Evolutionary conservation across 176 grass and related monocot genomes (phyloP).

Genomic region (Neostapfia colusana): DNA sequence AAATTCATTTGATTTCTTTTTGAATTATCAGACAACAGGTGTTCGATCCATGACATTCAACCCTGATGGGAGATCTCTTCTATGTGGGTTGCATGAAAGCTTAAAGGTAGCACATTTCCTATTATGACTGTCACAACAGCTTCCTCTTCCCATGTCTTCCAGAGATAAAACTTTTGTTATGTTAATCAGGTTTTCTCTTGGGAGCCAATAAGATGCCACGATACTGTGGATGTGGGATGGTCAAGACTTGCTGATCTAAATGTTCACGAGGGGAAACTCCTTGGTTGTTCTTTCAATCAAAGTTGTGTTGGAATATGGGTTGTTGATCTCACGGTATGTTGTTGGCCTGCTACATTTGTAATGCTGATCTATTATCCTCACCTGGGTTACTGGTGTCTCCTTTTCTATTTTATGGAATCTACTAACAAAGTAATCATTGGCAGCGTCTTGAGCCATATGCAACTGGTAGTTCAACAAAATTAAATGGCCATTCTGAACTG

Average conservation of each 20-base stretch:
- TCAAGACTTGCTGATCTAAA: slow-evolving; percentile 96
- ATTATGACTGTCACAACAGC: not conserved
- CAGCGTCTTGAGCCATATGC: slow-evolving; percentile 92
- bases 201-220: slow-evolving; percentile 94
- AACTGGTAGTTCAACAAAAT: slow-evolving; percentile 46
- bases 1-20: slow-evolving; percentile 17
- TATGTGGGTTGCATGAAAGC: slow-evolving; percentile 93
- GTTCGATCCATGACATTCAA: slow-evolving; percentile 98
- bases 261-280: slow-evolving; percentile 95
- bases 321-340: slow-evolving; percentile 79
- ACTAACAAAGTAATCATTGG: slow-evolving; percentile 40
- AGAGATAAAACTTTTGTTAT: slow-evolving; percentile 37
- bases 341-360: slow-evolving; percentile 15
- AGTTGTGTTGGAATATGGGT: slow-evolving; percentile 99
- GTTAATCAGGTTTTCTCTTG: slow-evolving; percentile 81
- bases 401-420: slow-evolving; percentile 25
- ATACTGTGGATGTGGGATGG: slow-evolving; percentile 96
- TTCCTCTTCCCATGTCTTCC: slow-evolving; percentile 25
- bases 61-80: slow-evolving; percentile 89
- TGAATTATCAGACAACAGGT: slow-evolving; percentile 71
- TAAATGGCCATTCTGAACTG: slow-evolving; percentile 70
- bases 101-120: slow-evolving; percentile 66
- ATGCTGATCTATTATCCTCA: slow-evolving; percentile 3
- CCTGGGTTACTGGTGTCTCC: not conserved
- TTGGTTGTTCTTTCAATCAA: slow-evolving; percentile 98